Evolutionary conservation across 148 eudicot genomes (phyloP).

Genomic region (Nepenthes gracilis): DNA sequence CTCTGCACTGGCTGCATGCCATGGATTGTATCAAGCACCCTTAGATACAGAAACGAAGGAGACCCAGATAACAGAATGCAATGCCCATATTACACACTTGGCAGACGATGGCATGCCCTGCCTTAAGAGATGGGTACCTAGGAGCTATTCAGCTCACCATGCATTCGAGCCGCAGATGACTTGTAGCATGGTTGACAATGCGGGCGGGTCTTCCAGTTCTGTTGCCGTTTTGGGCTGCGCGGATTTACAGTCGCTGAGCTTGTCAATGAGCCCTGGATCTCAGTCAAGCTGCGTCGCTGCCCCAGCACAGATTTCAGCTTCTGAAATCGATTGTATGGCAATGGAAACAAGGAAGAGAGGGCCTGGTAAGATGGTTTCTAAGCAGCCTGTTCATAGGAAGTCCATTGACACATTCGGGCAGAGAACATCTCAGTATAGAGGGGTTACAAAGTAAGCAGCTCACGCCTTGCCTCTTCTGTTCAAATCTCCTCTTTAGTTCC

Average conservation of each 20-base stretch:
- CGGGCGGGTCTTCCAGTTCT: background rate
- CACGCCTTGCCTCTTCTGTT: background rate
- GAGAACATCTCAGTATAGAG: slow-evolving; percentile 81
- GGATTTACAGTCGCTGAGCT: slow-evolving; percentile 33
- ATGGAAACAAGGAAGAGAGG: slow-evolving; percentile 47
- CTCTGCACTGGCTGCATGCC: slow-evolving; percentile 13
- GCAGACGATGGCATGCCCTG: too few species aligned
- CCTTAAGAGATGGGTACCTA: background rate
- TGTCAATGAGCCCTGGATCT: slow-evolving; percentile 70
- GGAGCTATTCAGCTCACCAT: background rate
- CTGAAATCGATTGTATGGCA: slow-evolving; percentile 11
- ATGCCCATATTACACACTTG: background rate
- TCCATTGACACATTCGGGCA: slow-evolving; percentile 73
- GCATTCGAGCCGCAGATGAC: slow-evolving; percentile 5
- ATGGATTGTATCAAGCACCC: slow-evolving; percentile 20
- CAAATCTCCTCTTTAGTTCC: background rate
- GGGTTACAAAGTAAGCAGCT: slow-evolving; percentile 61
- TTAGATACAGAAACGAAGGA: slow-evolving; percentile 10
- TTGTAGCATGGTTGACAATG: slow-evolving; percentile 1
- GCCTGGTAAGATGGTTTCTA: slow-evolving; percentile 17
- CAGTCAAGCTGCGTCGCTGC: slow-evolving; percentile 57
- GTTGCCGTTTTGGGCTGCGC: slow-evolving; percentile 14
- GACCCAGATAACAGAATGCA: slow-evolving; percentile 2
- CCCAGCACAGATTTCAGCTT: slow-evolving; percentile 18
- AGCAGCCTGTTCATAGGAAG: slow-evolving; percentile 45